Evolutionary conservation across 768 basidiomycete genomes (phyloP), one percentile per base, ranked within the genome.

Genomic region (Kwoniella sp.): DNA sequence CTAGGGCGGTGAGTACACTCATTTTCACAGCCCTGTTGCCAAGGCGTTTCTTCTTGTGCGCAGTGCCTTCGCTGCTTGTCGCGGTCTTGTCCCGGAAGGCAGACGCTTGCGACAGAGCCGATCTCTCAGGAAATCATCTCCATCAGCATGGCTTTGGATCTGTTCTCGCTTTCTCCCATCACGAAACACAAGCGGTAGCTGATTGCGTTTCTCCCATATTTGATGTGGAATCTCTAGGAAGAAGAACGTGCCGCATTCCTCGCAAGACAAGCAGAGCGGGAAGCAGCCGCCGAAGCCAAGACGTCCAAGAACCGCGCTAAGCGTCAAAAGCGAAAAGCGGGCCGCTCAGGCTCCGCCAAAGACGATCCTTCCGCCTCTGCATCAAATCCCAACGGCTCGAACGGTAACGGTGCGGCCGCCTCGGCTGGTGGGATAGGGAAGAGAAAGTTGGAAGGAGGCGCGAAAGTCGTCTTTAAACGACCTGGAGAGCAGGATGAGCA

Each of bases 241-340:
- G 75, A 83, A 7, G 87, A 88, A 53, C 84, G 83, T 25, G 83
- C 83, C 11, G 93, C 90, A 55, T 96, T 94, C 71, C 88, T 90
- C 72, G 85, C 81, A 54, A 89, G 88, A 71, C 86, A 88, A 74
- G 85, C 84, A 50, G 89, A 88, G 66, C 85, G 88, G 28, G 88
- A 91, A 34, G 88, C 87, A 29, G 74, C 82, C 2, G 87, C 90
- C 0, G 89, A 95, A 52, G 88, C 89, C 1, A 96, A 93, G 83
- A 97, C 95, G 0, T 89, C 92, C 13, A 98, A 93, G 83, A 99
- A 99, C 79, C 86, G 96, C 22, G 90, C 91, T 17, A 97, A 91
- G 79, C 84, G 96, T 51, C 90, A 89, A 81, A 96, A 95, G 85
- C 92, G 92, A 84, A 98, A 94, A 79, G 89, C 68, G 83, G 87